Conservation (phyloP, 768 basidiomycete genomes). For the Collybia sordida region DNA sequence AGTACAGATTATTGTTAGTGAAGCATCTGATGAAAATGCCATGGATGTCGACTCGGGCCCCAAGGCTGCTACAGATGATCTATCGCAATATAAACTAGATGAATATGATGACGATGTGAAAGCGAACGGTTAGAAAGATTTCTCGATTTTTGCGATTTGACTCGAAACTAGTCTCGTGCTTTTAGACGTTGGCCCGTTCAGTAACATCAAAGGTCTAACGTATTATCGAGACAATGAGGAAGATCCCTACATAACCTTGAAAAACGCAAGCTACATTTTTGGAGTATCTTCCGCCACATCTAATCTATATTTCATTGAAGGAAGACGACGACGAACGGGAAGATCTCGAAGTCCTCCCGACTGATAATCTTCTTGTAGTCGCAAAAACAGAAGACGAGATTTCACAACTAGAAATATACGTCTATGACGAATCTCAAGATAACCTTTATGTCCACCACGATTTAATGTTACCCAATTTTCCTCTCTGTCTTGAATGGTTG, state of each 20-base stretch:
- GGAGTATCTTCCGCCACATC: not conserved
- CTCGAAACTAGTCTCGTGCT: constrained; percentile 7
- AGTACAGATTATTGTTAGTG: constrained; percentile 25
- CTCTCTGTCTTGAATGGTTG: constrained; percentile 98
- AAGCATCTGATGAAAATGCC: constrained; percentile 37
- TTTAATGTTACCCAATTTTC: constrained; percentile 95
- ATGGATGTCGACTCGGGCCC: constrained; percentile 60
- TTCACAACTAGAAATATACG: constrained; percentile 92
- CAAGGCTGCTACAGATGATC: constrained; percentile 53
- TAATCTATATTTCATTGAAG: constrained; percentile 23
- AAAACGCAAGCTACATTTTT: constrained; percentile 63
- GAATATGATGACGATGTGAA: constrained; percentile 82
- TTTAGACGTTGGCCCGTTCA: constrained; percentile 77
- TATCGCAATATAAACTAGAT: constrained; percentile 88
- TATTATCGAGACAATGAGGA: constrained; percentile 91
- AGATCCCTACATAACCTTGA: constrained; percentile 95
- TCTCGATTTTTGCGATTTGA: not conserved
- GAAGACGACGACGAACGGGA: constrained; percentile 81
- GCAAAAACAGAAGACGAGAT: constrained; percentile 98
- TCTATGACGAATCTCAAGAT: constrained; percentile 90
- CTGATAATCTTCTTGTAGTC: constrained; percentile 89
- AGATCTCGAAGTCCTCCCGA: constrained; percentile 85
- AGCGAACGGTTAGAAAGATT: constrained; percentile 26
- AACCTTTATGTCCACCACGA: constrained; percentile 97
- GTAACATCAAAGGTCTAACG: constrained; percentile 91